Base-by-base conservation (phyloP, 306 rosid genomes). In the Casuarina cunninghamiana region DNA sequence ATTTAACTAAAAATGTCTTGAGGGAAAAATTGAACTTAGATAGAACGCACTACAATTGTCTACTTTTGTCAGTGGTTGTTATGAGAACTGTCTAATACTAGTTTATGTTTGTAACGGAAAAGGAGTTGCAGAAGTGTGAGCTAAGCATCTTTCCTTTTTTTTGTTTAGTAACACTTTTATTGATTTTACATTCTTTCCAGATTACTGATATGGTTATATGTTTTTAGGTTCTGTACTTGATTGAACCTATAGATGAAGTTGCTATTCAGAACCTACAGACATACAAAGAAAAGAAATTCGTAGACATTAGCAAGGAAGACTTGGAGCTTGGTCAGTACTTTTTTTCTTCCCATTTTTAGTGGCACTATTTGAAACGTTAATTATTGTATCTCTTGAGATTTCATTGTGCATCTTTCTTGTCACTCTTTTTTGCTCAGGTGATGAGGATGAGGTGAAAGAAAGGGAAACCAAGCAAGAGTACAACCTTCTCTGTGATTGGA, bases 241-340 rank as follows among this genome's bases (percentile, higher is more conserved):
- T 96, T 75, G 99, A 96, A 75, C 98, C 99, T 11, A 91, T 96
- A 71, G 99, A 96, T 67, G 99, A 96, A 83, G 99, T 96, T 81
- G 94, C 98, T 21, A 93, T 96, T 84, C 99, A 96, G 91, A 93
- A 96, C 84, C 86, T 96, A 74, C 97, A 93, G 71, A 96, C 98
- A 55, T 96, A 85, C 87, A 96, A 93, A 83, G 99, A 96, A 82
- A 93, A 96, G 82, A 93, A 91, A 75, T 96, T 96, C 87, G 97
- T 96, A 84, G 99, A 93, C 81, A 96, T 96, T 75, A 96, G 99
- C 93, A 96, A 96, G 89, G 99, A 96, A 71, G 99, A 96, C 81
- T 84, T 96, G 73, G 99, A 96, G 82, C 83, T 96, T 77, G 99
- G 98, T 95, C 69, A 69, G 93, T 85, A 72, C 51, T 76, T 42